phyloP scores from a whole-genome alignment of 2,329 filamentous ascomycete genomes.

The Alternaria consortialis region DNA sequence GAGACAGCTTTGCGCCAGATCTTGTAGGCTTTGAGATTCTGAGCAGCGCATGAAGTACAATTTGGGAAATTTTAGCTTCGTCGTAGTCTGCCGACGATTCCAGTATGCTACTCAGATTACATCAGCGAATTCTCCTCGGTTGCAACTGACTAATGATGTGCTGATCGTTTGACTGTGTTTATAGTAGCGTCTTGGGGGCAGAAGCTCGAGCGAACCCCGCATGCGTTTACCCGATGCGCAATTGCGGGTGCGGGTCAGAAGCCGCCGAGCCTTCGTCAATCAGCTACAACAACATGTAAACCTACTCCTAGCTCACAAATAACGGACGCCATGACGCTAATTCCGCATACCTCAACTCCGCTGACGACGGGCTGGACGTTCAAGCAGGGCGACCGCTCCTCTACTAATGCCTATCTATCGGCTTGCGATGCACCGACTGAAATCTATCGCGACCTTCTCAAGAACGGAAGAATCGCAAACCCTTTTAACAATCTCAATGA shows the following conservation, averaged over 20 bases:
- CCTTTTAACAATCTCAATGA: constrained; percentile 61
- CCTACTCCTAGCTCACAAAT: not conserved
- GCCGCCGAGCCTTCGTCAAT: not conserved
- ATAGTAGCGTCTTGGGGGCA: not conserved
- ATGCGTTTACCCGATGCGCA: not conserved
- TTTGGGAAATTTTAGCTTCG: not conserved
- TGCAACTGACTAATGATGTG: not conserved
- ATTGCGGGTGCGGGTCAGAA: constrained; percentile 2
- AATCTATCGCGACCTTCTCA: constrained; percentile 58
- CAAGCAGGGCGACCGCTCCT: constrained; percentile 55
- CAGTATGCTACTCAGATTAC: not conserved
- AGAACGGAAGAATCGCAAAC: constrained; percentile 57
- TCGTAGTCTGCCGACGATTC: not conserved
- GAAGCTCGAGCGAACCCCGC: constrained; percentile 3
- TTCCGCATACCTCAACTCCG: constrained; percentile 9
- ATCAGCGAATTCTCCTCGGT: not conserved
- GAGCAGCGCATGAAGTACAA: constrained; percentile 10
- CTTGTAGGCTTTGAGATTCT: constrained; percentile 44
- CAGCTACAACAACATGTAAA: not conserved
- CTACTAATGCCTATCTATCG: constrained; percentile 52
- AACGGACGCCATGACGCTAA: not conserved
- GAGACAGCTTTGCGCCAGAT: constrained; percentile 34
- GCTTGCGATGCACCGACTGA: constrained; percentile 57
- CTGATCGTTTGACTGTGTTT: not conserved
- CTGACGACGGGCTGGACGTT: constrained; percentile 52